Percentiles rank a stretch among this genome's conserved stretches.
phyloP scores from a whole-genome alignment of 164 flowering plant species.

The Nymphaea colorata region DNA sequence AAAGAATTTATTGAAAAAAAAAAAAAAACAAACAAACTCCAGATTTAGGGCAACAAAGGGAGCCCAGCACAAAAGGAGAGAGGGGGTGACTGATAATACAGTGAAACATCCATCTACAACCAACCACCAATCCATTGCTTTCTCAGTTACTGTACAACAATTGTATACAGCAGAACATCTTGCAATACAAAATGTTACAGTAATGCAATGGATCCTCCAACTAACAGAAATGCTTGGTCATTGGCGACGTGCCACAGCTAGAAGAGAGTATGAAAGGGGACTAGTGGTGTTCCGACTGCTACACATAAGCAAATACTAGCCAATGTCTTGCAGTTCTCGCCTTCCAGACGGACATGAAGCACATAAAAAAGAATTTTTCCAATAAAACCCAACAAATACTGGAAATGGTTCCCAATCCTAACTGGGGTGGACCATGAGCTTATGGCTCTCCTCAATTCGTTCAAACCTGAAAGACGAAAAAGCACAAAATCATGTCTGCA shows the following conservation, averaged over 20 bases:
- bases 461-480: slow-evolving; percentile 61
- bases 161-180: slow-evolving; percentile 19
- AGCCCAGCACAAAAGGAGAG: not conserved
- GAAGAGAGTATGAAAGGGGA: slow-evolving; percentile 23
- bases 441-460: slow-evolving; percentile 57
- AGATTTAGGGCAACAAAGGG: not conserved
- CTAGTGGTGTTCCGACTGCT: slow-evolving; percentile 29
- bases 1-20: no score
- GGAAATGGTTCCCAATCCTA: slow-evolving; percentile 41
- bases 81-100: slow-evolving; percentile 1
- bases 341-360: slow-evolving; percentile 40
- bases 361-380: slow-evolving; percentile 19
- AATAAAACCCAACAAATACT: slow-evolving; percentile 42
- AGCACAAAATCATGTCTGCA: slow-evolving; percentile 15
- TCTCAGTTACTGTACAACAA: slow-evolving; percentile 14
- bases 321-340: slow-evolving; percentile 25
- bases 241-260: slow-evolving; percentile 21
- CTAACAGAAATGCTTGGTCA: slow-evolving; percentile 23
- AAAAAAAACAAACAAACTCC: no score
- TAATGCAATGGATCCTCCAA: slow-evolving; percentile 24
- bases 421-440: slow-evolving; percentile 53
- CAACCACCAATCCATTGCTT: slow-evolving; percentile 2
- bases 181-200: slow-evolving; percentile 24
- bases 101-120: slow-evolving; percentile 4
- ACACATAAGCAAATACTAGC: slow-evolving; percentile 19